Evolutionary conservation across 2,329 filamentous ascomycete species (phyloP).

Genomic region (Penicillium paneum): DNA sequence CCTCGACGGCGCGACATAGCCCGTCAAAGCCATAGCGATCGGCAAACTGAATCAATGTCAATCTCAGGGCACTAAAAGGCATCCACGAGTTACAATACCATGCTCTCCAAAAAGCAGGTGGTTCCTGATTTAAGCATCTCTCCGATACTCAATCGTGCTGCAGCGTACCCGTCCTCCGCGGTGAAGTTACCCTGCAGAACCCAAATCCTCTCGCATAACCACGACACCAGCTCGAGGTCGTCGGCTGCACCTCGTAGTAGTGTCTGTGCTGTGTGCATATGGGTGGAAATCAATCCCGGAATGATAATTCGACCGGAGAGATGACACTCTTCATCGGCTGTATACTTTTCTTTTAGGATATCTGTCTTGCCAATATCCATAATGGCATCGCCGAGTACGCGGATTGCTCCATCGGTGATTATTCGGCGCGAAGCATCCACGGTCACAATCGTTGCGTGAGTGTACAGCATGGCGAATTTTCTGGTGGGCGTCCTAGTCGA

Average conservation of each 20-base stretch:
- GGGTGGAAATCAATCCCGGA: slow-evolving; percentile 51
- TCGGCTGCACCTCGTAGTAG: slow-evolving; percentile 51
- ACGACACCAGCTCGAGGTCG: slow-evolving; percentile 50
- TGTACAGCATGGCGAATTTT: slow-evolving; percentile 42
- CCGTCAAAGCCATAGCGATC: slow-evolving; percentile 49
- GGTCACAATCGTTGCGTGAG: slow-evolving; percentile 52
- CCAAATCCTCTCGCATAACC: slow-evolving; percentile 54
- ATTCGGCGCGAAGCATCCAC: slow-evolving; percentile 48
- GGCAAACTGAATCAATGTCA: slow-evolving; percentile 35
- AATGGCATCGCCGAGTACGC: slow-evolving; percentile 43
- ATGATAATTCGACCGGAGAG: slow-evolving; percentile 47
- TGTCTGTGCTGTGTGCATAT: slow-evolving; percentile 50
- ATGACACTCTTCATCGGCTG: slow-evolving; percentile 31
- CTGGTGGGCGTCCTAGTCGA: not conserved
- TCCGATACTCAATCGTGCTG: slow-evolving; percentile 48
- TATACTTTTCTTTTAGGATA: slow-evolving; percentile 30
- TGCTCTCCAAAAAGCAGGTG: slow-evolving; percentile 53
- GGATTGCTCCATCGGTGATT: slow-evolving; percentile 48
- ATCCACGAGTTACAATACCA: slow-evolving; percentile 32
- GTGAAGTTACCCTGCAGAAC: slow-evolving; percentile 47
- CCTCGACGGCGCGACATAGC: slow-evolving; percentile 43
- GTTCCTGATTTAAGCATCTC: slow-evolving; percentile 53
- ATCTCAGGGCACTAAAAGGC: rapidly evolving
- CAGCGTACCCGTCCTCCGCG: slow-evolving; percentile 49
- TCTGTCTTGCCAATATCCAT: slow-evolving; percentile 44